Evolutionary conservation across 2,329 filamentous ascomycete genomes (phyloP), one percentile per base, ranked within the genome.

Genomic region (Plectosphaerella cucumerina): DNA sequence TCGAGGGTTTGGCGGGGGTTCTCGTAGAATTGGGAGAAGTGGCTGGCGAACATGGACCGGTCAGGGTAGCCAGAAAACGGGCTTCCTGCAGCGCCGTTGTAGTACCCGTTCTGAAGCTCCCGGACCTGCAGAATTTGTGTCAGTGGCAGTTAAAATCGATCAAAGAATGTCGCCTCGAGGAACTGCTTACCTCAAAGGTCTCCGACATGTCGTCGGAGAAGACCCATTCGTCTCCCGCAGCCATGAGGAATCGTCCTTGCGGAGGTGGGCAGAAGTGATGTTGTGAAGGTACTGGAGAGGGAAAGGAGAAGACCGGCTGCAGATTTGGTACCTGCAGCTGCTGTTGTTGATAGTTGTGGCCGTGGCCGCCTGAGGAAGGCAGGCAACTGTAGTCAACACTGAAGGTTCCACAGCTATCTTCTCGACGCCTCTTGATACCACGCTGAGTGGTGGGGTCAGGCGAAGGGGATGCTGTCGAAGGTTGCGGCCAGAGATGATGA

Each of bases 41-140:
- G 26, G 26, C 12, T 8, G 26, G 26, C 9, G 8, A 31, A 31
- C 8, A 10, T 10, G 26, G 26, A 31, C 12, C 26, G 26, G 8
- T 31, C 26, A 4, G 26, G 26, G 26, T 10, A 43, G 22, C 52
- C 48, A 14, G 50, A 50, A 20, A 44, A 56, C n/a, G 54, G 54
- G 37, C 54, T 56, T 33, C 53, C 53, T 6, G 54, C 53, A 33
- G 54, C 53, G 26, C 54, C 54, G 22, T 53, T 48, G 39, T 53
- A 53, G 44, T 55, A 55, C 35, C 53, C 54, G 47, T 56, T 56
- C 26, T 51, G 50, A 21, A 55, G 53, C 31, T 55, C 50, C 46
- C 51, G 49, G 44, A 18, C 49, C 54, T 56, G 47, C 46, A 33
- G 47, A 47, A 15, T 6, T 3, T 2, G 5, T 17, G 39, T 42